Base-by-base conservation (phyloP, 1,284 basidiomycete species). In the Vanrija sp. region DNA sequence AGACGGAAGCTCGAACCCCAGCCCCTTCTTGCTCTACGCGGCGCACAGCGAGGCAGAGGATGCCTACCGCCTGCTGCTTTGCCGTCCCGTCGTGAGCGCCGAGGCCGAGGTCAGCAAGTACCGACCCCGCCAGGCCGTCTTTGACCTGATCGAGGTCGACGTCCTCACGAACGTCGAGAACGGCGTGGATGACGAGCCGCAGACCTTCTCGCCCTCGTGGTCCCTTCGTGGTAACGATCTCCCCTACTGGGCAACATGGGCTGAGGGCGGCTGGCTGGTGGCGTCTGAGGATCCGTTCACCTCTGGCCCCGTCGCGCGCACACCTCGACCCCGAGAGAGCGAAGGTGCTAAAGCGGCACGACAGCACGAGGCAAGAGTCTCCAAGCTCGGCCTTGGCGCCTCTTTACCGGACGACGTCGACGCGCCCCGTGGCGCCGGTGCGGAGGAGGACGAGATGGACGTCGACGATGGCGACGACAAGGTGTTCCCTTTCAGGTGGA, bases 401-500 rank as follows among this genome's bases (percentile, higher is more conserved):
- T 45, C 58, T 0, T 31, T 63, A 10, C 43, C 51, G 0, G 45
- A 49, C 48, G 38, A 39, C n/a, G n/a, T 20, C n/a, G 19, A 20
- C 4, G 31, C 31, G 5, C 31, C 31, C 31, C 38, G 6, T 7
- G 19, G 38, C 2, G n/a, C 19, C 2, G 31, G 31, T 12, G 31
- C 18, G 3, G 37, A 41, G 14, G 31, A 23, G 14, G 18, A 53
- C 18, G 50, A 27, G 9, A 50, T 56, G 36, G 60, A 64, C 7
- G 51, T 51, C 12, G 55, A 53, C 20, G 54, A 53, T 10, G 47
- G 45, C 9, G 37, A 41, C 18, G 35, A 25, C 23, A 45, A 39
- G 20, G 24, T 24, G 6, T 83, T 83, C 18, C 86, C 89, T 1
- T 96, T 91, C 73, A 88, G 88, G 0, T 98, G 94, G 94, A 89